These are phyloP conservation scores for Lolium perenne DNA, from an alignment of 176 grass and related monocot species.

Conservation along the genomic window DNA sequence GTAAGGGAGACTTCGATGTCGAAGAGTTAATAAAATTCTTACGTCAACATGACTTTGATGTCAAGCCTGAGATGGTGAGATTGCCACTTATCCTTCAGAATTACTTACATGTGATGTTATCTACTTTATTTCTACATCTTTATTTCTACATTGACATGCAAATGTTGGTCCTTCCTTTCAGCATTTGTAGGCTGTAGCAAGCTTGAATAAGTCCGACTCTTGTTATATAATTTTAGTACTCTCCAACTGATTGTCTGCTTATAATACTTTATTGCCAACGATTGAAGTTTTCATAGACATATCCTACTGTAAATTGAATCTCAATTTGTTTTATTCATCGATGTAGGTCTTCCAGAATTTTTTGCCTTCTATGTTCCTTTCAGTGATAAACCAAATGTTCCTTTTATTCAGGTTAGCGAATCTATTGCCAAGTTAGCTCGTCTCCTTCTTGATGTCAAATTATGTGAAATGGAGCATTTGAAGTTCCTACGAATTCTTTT, in stretches of 20 bases:
- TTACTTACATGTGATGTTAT: background rate
- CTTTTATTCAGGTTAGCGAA: background rate
- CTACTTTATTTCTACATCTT: background rate
- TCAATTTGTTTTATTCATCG: background rate
- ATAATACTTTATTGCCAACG: background rate
- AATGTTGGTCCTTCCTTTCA: background rate
- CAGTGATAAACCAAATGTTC: background rate
- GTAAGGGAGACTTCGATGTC: too few species aligned
- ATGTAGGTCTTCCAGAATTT: background rate
- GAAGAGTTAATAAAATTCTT: background rate
- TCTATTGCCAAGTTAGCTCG: background rate
- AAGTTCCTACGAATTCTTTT: background rate
- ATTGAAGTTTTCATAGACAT: background rate
- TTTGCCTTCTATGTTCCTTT: background rate
- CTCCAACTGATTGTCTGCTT: background rate
- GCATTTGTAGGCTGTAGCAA: background rate
- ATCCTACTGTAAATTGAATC: background rate
- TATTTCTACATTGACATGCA: background rate
- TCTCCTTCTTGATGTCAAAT: background rate
- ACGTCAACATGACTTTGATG: background rate
- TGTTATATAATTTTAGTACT: background rate
- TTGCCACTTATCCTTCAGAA: background rate
- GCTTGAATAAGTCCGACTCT: background rate
- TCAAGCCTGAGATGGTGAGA: background rate
- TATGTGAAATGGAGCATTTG: background rate